A percentile compares a stretch with the other conserved stretches of the same genome.
These are phyloP conservation scores for Parathielavia appendiculata DNA, from an alignment of 495 filamentous ascomycete genomes.

Conservation along the genomic window DNA sequence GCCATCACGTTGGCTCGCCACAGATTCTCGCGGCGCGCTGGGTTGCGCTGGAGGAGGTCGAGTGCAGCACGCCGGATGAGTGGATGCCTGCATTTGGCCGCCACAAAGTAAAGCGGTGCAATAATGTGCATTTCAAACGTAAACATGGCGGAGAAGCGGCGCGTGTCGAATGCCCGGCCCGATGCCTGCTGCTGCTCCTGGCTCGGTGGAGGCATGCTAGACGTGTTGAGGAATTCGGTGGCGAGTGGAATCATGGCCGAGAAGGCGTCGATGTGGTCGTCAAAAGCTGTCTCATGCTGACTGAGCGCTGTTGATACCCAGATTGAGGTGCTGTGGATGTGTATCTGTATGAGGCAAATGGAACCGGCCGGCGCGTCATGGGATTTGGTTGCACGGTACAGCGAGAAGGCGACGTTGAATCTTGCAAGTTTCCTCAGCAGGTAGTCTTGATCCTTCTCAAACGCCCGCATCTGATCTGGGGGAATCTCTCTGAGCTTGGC, in stretches of 20 bases:
- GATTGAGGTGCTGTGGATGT: slow-evolving; percentile 29
- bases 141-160: slow-evolving; percentile 34
- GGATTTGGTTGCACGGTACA: slow-evolving; percentile 26
- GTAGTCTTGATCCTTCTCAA: slow-evolving; percentile 30
- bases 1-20: slow-evolving; percentile 39
- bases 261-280: slow-evolving; percentile 35
- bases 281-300: slow-evolving; percentile 35
- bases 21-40: slow-evolving; percentile 34
- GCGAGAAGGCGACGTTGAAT: slow-evolving; percentile 33
- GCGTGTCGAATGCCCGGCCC: slow-evolving; percentile 11
- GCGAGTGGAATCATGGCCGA: slow-evolving; percentile 36
- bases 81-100: slow-evolving; percentile 46
- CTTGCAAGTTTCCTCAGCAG: slow-evolving; percentile 30
- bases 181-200: slow-evolving; percentile 10
- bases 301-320: slow-evolving; percentile 38
- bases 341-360: slow-evolving; percentile 30
- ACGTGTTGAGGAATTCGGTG: slow-evolving; percentile 26
- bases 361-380: slow-evolving; percentile 23
- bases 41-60: slow-evolving; percentile 34
- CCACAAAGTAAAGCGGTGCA: slow-evolving; percentile 47
- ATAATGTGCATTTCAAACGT: slow-evolving; percentile 50
- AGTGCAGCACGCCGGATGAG: slow-evolving; percentile 42
- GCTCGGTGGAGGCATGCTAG: neutral
- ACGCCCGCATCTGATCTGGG: slow-evolving; percentile 24
- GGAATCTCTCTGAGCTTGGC: slow-evolving; percentile 24